Evolutionary conservation across 352 stramenopile genomes (phyloP), one percentile per base, ranked within the genome.

Genomic region (Globisporangium apiculatum): DNA sequence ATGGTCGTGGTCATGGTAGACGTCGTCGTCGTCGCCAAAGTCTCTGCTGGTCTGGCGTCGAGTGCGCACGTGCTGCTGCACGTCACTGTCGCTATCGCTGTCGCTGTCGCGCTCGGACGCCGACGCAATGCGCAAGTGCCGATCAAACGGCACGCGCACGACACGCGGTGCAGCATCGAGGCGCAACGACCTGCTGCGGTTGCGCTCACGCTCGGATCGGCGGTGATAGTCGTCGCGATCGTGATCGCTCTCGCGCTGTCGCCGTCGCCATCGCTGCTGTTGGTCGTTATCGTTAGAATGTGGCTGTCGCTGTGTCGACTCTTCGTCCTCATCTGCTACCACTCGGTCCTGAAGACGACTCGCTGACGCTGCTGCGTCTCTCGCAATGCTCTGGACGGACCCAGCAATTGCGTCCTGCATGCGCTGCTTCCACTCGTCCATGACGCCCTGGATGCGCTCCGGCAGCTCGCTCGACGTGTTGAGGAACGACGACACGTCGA

Each of bases 351-450:
- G 24, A 1, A 3, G 1, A 2, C 24, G 24, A 31, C 24, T 31
- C 24, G 24, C 24, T 31, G 24, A 31, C 24, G 24, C 24, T 31
- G 24, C 24, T 31, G 24, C 24, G 24, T 31, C 24, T 31, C 24
- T 31, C 0, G 53, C 35, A n/a, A 74, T 66, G 14, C 58, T 63
- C 31, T 59, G 58, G 1, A 53, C 51, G 0, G 70, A 66, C 1
- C 57, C 55, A n/a, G 61, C 50, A 5, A 80, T 61, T 2, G 73
- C 66, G 6, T 76, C 64, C 40, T 86, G 66, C 74, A 87, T 82
- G 1, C 73, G 66, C 37, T 69, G 46, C 52, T 86, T 84, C 79
- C 77, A 87, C 58, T 86, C 68, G 47, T 79, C 65, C 65, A 83
- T 77, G 43, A 89, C 75, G 14, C 78, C 71, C 43, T 72, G 68